Percentiles rank a stretch among this genome's conserved stretches.
Evolutionary conservation across 2,329 filamentous ascomycete genomes (phyloP).

Genomic region (Aspergillus bombycis): DNA sequence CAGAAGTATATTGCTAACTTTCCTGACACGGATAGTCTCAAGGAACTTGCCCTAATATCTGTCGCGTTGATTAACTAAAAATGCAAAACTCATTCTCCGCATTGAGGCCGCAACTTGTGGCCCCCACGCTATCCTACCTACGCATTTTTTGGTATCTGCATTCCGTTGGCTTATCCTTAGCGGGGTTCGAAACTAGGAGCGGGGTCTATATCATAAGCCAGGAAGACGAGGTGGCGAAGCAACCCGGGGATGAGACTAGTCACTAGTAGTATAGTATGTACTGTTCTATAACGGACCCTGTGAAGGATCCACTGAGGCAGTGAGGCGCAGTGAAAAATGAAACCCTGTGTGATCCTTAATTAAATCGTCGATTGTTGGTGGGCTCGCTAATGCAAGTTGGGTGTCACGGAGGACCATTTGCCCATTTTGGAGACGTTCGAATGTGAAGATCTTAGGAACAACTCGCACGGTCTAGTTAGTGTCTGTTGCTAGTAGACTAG

Average conservation of each 20-base stretch:
- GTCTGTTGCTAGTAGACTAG: not conserved
- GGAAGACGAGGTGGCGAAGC: not conserved
- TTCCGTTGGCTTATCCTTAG: not conserved
- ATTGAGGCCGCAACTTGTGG: not conserved
- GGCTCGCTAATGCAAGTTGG: not conserved
- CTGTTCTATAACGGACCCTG: not conserved
- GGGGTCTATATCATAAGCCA: not conserved
- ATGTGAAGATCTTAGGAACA: not conserved
- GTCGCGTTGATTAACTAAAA: not conserved
- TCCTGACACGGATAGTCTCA: too few species aligned
- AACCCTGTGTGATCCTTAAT: not conserved
- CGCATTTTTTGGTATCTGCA: not conserved
- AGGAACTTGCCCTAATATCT: not conserved
- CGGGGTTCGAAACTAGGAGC: not conserved
- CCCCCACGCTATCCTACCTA: not conserved
- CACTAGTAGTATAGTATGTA: not conserved
- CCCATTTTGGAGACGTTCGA: not conserved
- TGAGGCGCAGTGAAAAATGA: not conserved
- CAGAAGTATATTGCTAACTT: too few species aligned
- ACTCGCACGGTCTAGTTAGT: not conserved
- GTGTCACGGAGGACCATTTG: not conserved
- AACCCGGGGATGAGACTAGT: not conserved
- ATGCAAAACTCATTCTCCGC: not conserved
- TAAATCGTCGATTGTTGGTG: not conserved
- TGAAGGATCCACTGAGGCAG: not conserved